These are phyloP conservation scores for Sphagnum magellanicum DNA, from an alignment of 228 moss, liverwort and hornwort genomes.

Conservation along the genomic window DNA sequence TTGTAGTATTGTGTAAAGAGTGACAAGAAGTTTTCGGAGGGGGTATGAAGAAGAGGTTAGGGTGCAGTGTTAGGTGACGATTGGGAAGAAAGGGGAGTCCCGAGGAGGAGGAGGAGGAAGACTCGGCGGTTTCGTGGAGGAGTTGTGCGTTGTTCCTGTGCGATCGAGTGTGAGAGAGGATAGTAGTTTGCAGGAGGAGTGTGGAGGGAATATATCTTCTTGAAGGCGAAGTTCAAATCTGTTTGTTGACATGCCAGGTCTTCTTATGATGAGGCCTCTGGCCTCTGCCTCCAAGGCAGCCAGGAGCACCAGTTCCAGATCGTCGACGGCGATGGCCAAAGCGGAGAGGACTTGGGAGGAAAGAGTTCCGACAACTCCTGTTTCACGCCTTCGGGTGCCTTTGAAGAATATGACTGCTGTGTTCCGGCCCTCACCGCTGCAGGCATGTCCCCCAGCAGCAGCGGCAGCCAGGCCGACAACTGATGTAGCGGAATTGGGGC, in stretches of 20 bases:
- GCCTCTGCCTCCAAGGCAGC: conserved; percentile 32
- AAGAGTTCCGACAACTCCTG: conserved; percentile 15
- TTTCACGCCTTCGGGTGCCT: conserved; percentile 26
- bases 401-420: conserved; percentile 15
- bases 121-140: no score
- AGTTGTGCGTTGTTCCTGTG: no score
- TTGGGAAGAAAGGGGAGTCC: no score
- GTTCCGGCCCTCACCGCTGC: conserved; percentile 27
- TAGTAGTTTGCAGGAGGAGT: background rate
- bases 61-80: no score
- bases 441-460: conserved; percentile 5
- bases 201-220: no score
- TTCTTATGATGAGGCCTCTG: conserved; percentile 54
- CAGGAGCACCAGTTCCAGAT: conserved; percentile 20
- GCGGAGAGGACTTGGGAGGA: conserved; percentile 41
- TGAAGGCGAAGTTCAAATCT: no score
- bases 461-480: background rate
- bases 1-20: no score
- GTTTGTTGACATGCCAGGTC: conserved; percentile 49
- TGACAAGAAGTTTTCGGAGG: no score
- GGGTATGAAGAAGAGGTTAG: no score
- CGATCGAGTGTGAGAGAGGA: background rate
- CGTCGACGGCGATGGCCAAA: conserved; percentile 14
- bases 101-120: no score
- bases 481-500: conserved; percentile 14